These are phyloP conservation scores for Pseudonitzschia multiseries DNA, from an alignment of 108 stramenopile species.

Conservation along the genomic window DNA sequence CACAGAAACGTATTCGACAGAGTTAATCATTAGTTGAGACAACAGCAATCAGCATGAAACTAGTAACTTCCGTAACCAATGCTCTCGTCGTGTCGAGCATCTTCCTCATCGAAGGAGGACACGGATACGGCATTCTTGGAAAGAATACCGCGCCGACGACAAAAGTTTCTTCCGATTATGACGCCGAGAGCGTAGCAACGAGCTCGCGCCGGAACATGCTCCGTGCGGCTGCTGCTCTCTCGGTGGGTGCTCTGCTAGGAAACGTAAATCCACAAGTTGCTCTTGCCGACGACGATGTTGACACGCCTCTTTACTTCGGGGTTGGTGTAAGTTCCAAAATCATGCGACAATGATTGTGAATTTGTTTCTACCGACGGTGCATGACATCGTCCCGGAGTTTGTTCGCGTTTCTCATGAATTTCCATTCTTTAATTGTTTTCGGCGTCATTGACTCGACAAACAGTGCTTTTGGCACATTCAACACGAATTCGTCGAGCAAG, in stretches of 20 bases:
- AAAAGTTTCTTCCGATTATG: not conserved
- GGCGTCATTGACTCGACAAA: not conserved
- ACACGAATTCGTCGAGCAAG: slow-evolving; percentile 82
- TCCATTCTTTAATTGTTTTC: not conserved
- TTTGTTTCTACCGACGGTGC: not conserved
- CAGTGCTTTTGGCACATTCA: slow-evolving; percentile 87
- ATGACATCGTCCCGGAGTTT: not conserved
- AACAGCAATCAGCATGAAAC: not conserved
- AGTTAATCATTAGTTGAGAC: not conserved
- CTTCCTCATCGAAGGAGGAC: not conserved
- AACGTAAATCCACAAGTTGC: not conserved
- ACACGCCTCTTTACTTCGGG: slow-evolving; percentile 30
- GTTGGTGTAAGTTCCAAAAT: slow-evolving; percentile 26
- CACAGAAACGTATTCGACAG: too few species aligned
- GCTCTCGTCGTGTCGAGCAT: not conserved
- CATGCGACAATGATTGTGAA: not conserved
- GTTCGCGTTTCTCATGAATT: not conserved
- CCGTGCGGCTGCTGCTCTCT: slow-evolving; percentile 8
- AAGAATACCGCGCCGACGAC: slow-evolving; percentile 8
- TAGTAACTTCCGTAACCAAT: not conserved
- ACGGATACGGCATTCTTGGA: not conserved
- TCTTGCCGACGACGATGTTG: slow-evolving; percentile 11
- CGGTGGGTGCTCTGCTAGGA: slow-evolving; percentile 5
- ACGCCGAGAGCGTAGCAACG: not conserved
- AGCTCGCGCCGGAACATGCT: slow-evolving; percentile 24